Conservation (phyloP, 225 moss, liverwort and hornwort species). For the Bryum argenteum region DNA sequence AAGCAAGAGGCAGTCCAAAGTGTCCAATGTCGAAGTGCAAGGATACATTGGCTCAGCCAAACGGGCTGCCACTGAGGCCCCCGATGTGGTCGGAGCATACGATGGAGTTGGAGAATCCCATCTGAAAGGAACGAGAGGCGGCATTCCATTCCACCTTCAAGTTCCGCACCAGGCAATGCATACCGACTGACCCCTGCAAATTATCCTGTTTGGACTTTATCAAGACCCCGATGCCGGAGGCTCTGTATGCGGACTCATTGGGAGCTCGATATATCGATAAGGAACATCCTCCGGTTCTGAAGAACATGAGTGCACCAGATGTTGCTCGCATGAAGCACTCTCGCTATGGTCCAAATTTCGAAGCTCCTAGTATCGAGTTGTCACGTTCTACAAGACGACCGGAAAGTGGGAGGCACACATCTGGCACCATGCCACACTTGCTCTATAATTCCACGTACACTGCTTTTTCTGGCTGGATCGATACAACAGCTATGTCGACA, state of each 20-base stretch:
- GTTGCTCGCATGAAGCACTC: neutral
- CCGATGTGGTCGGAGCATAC: neutral
- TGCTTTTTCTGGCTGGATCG: too few relatives aligned
- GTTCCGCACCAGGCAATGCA: constrained; percentile 5
- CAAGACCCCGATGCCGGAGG: neutral
- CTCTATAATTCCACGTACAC: too few relatives aligned
- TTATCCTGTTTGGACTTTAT: constrained; percentile 17
- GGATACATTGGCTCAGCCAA: too few relatives aligned
- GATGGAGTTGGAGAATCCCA: too few relatives aligned
- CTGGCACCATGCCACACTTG: constrained; percentile 33
- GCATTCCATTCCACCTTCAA: constrained; percentile 3
- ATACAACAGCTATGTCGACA: too few relatives aligned
- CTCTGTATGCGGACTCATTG: neutral
- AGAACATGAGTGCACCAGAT: neutral
- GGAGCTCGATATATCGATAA: neutral
- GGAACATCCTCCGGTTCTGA: constrained; percentile 17
- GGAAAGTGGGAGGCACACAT: constrained; percentile 65
- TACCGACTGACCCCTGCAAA: neutral
- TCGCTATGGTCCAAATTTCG: constrained; percentile 40
- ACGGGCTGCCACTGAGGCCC: neutral
- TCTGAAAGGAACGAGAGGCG: neutral
- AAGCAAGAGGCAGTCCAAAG: too few relatives aligned
- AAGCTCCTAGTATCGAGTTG: constrained; percentile 43
- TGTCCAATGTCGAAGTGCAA: too few relatives aligned
- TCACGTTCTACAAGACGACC: constrained; percentile 45